Evolutionary conservation across 1,284 basidiomycete species (phyloP).

Genomic region (Tilletia caries): DNA sequence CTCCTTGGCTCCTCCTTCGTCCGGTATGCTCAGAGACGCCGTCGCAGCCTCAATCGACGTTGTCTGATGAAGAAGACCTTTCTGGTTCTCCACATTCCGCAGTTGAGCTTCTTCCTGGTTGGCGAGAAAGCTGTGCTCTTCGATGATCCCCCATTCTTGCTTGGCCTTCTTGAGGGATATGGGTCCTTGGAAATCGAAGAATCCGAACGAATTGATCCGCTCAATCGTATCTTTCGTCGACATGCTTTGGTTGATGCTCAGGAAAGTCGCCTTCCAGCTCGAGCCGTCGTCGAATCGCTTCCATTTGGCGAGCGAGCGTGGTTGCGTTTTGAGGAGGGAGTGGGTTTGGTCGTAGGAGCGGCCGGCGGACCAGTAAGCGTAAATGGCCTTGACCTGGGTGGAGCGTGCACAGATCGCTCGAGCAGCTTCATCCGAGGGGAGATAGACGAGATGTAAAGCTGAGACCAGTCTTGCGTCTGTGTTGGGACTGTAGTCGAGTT

Average conservation of each 20-base stretch:
- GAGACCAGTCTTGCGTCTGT: constrained; percentile 29
- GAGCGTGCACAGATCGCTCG: constrained; percentile 15
- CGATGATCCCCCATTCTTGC: constrained; percentile 73
- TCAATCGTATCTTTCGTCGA: constrained; percentile 48
- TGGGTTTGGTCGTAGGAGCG: constrained; percentile 61
- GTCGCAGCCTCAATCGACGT: too few species aligned
- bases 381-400: constrained; percentile 24
- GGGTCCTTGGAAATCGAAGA: constrained; percentile 76
- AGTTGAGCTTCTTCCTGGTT: constrained; percentile 23
- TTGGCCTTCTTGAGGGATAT: constrained; percentile 81
- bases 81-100: too few species aligned
- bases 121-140: constrained; percentile 69
- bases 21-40: too few species aligned
- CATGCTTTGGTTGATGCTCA: constrained; percentile 60
- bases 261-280: constrained; percentile 72
- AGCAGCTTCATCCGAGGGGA: constrained; percentile 63
- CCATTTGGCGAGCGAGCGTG: constrained; percentile 62
- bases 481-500: not conserved
- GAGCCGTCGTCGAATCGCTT: constrained; percentile 67
- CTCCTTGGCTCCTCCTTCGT: constrained; percentile 12
- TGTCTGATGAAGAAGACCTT: too few species aligned
- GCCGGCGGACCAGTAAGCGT: constrained; percentile 16
- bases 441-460: constrained; percentile 38
- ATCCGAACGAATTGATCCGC: constrained; percentile 76
- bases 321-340: constrained; percentile 64